phyloP scores from a whole-genome alignment of 2,329 filamentous ascomycete species.

The Microdochium paspali region DNA sequence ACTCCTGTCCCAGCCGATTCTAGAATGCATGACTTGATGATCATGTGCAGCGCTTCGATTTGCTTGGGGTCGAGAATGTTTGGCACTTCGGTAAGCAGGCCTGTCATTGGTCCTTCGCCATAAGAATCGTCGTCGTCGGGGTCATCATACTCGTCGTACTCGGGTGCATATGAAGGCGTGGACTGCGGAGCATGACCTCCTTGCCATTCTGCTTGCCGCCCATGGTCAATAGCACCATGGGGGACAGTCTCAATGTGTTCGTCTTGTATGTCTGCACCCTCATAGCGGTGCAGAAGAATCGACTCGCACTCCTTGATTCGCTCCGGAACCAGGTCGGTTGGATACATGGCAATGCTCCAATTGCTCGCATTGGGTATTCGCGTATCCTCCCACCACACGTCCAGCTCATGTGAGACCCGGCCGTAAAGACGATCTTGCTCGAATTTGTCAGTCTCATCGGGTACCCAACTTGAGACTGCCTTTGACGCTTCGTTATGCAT shows the following conservation, averaged over 20 bases:
- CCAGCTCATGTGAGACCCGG: constrained; percentile 54
- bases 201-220: constrained; percentile 21
- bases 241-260: constrained; percentile 17
- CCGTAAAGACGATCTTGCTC: constrained; percentile 50
- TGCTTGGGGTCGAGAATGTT: constrained; percentile 91
- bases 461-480: constrained; percentile 38
- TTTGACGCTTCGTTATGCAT: constrained; percentile 28
- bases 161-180: constrained; percentile 27
- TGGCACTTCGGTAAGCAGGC: constrained; percentile 84
- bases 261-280: constrained; percentile 25
- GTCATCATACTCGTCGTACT: constrained; percentile 42
- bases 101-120: constrained; percentile 68
- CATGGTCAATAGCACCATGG: constrained; percentile 23
- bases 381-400: constrained; percentile 54
- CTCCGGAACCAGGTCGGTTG: constrained; percentile 48
- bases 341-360: constrained; percentile 50
- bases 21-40: constrained; percentile 89
- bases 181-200: constrained; percentile 24
- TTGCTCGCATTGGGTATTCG: constrained; percentile 51
- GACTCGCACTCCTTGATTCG: constrained; percentile 49
- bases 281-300: constrained; percentile 48
- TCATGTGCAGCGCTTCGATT: constrained; percentile 94
- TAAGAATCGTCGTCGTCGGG: constrained; percentile 65
- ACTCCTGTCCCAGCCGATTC: constrained; percentile 66
- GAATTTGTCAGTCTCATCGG: constrained; percentile 44